These are phyloP conservation scores for Magnaporthiopsis poae DNA, from an alignment of 2,329 filamentous ascomycete genomes.

Conservation along the genomic window DNA sequence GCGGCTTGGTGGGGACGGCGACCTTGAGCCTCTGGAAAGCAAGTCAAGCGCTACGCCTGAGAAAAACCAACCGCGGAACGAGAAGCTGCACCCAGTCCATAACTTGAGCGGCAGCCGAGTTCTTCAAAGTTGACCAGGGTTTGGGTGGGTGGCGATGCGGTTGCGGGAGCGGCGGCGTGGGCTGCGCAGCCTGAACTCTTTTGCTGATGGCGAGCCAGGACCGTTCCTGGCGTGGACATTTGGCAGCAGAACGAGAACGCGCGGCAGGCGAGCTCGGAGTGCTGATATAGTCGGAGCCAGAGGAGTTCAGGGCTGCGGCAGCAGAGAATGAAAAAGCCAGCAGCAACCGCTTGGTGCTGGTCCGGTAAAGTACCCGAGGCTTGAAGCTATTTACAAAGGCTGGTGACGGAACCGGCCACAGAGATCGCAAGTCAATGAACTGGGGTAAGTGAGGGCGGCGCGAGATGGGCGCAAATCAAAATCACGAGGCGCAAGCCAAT, in stretches of 20 bases:
- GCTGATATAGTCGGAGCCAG: neutral
- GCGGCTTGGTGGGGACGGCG: neutral
- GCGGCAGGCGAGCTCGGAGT: neutral
- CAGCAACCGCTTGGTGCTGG: neutral
- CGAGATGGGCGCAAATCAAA: neutral
- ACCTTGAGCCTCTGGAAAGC: neutral
- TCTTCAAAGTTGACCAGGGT: neutral
- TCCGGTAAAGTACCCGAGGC: neutral
- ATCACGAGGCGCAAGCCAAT: neutral
- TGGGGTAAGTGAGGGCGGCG: neutral
- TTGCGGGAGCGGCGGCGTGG: neutral
- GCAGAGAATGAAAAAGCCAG: neutral
- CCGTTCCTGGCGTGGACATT: conserved; percentile 6
- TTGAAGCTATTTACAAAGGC: neutral
- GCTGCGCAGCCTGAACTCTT: neutral
- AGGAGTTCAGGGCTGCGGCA: neutral
- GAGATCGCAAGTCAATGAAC: neutral
- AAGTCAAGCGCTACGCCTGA: conserved; percentile 8
- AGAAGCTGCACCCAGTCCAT: conserved; percentile 7
- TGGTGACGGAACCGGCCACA: neutral
- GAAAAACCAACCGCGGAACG: conserved; percentile 4
- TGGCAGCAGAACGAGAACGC: conserved; percentile 3
- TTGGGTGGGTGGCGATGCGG: conserved; percentile 1
- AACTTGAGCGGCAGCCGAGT: conserved; percentile 7
- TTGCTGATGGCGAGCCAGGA: neutral